Evolutionary conservation across 352 stramenopile genomes (phyloP).

Genomic region (Globisporangium splendens): DNA sequence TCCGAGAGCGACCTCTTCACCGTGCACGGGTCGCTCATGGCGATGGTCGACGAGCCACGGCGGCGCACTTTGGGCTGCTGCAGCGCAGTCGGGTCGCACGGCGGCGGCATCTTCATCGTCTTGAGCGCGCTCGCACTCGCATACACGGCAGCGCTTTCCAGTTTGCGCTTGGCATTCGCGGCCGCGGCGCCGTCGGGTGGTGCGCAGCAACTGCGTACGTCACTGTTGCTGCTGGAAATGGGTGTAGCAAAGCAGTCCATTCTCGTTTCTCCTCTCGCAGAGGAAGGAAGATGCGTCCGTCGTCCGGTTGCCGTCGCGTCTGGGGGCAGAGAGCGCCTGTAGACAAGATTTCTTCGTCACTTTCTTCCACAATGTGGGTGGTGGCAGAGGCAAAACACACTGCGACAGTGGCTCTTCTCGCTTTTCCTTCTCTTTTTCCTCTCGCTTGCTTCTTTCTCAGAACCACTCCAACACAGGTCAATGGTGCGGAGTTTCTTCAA

Average conservation of each 20-base stretch:
- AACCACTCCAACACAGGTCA: no score
- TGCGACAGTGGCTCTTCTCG: no score
- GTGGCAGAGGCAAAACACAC: no score
- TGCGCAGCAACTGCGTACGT: slow-evolving; percentile 12
- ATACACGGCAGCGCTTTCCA: slow-evolving; percentile 27
- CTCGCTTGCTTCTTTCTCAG: no score
- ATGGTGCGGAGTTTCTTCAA: not conserved
- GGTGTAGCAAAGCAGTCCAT: not conserved
- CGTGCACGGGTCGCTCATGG: slow-evolving; percentile 13
- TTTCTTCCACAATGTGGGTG: no score
- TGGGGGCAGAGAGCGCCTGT: no score
- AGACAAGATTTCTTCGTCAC: no score
- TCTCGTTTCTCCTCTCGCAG: no score
- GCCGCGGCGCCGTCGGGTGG: slow-evolving; percentile 22
- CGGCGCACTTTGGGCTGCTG: slow-evolving; percentile 49
- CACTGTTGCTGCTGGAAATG: slow-evolving; percentile 9
- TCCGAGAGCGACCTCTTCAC: slow-evolving; percentile 68
- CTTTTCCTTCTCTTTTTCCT: no score
- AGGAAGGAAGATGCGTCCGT: no score
- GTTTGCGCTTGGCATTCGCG: slow-evolving; percentile 65
- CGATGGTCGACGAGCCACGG: slow-evolving; percentile 29
- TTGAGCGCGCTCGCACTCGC: slow-evolving; percentile 3
- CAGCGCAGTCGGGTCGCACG: slow-evolving; percentile 1
- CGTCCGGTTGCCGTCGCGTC: no score
- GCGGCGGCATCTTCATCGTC: slow-evolving; percentile 15